Conservation (phyloP, 2,329 filamentous ascomycete genomes). For the Penicillium griseofulvum region DNA sequence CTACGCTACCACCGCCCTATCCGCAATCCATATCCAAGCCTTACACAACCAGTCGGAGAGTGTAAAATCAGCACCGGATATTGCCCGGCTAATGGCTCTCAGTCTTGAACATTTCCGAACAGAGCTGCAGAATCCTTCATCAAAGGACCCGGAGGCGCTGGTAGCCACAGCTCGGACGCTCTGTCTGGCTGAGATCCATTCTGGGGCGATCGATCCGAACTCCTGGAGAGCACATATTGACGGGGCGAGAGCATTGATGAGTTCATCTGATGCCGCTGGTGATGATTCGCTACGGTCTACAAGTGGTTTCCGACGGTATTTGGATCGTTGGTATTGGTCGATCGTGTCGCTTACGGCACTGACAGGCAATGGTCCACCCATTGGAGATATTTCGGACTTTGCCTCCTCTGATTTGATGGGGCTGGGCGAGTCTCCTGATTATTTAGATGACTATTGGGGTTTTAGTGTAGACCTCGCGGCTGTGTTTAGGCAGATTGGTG, state of each 20-base stretch:
- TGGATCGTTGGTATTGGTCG: slow-evolving; percentile 43
- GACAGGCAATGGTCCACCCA: slow-evolving; percentile 39
- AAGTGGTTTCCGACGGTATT: slow-evolving; percentile 37
- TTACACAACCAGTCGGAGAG: slow-evolving; percentile 35
- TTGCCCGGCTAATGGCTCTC: slow-evolving; percentile 40
- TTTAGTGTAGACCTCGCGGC: slow-evolving; percentile 41
- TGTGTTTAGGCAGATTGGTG: slow-evolving; percentile 42
- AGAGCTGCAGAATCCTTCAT: slow-evolving; percentile 37
- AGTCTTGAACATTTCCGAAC: slow-evolving; percentile 43
- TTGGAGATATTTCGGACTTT: slow-evolving; percentile 26
- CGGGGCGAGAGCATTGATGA: slow-evolving; percentile 42
- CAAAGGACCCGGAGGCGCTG: slow-evolving; percentile 34
- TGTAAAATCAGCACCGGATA: slow-evolving; percentile 39
- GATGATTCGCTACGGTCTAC: slow-evolving; percentile 25
- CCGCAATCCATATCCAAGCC: slow-evolving; percentile 43
- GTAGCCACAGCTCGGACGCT: slow-evolving; percentile 45
- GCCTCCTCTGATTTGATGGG: slow-evolving; percentile 13
- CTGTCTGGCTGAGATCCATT: slow-evolving; percentile 45
- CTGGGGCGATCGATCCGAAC: slow-evolving; percentile 40
- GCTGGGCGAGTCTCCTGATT: slow-evolving; percentile 27
- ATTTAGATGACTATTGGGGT: slow-evolving; percentile 45
- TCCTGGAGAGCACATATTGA: slow-evolving; percentile 46
- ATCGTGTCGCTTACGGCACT: slow-evolving; percentile 44
- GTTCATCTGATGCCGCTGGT: slow-evolving; percentile 19
- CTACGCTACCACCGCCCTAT: slow-evolving; percentile 45